Conservation (phyloP, 164 flowering plant genomes). For the Amborella trichopoda region DNA sequence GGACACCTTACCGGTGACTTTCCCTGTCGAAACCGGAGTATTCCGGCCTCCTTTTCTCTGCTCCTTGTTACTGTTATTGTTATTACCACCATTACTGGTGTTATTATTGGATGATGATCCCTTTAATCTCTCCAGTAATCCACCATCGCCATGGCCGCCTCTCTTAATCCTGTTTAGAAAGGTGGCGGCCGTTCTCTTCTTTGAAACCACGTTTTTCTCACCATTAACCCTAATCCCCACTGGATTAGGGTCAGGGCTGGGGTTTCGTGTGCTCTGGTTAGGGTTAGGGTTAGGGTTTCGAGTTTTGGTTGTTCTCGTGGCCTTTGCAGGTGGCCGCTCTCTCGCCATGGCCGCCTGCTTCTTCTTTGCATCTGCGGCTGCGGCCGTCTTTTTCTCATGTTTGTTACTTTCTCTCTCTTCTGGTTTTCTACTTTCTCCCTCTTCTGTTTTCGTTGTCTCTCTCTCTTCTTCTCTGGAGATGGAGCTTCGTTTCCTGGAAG, state of each 20-base stretch:
- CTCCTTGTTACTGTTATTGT: conserved; percentile 1
- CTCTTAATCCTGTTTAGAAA: conserved; percentile 71
- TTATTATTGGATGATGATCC: too few relatives aligned
- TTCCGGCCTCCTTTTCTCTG: conserved; percentile 12
- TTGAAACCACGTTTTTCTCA: conserved; percentile 9
- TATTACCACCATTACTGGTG: neutral
- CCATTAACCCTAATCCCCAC: neutral
- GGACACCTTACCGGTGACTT: neutral
- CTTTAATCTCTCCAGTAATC: conserved; percentile 8
- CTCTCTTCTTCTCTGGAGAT: conserved; percentile 11
- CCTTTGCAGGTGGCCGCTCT: neutral
- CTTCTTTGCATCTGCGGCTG: neutral
- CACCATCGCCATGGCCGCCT: conserved; percentile 18
- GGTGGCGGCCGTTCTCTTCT: conserved; percentile 57
- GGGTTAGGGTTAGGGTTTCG: conserved; percentile 5
- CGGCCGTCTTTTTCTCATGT: neutral
- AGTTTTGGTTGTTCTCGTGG: neutral
- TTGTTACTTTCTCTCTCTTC: too few relatives aligned
- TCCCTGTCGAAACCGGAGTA: conserved; percentile 9
- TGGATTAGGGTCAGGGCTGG: neutral
- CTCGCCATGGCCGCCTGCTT: neutral
- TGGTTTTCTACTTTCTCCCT: neutral
- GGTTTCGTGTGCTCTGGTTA: conserved; percentile 8
- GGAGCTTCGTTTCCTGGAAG: conserved; percentile 12
- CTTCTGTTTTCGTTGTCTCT: too few relatives aligned